Evolutionary conservation across 2,329 filamentous ascomycete species (phyloP).

Genomic region (Metarhizium rileyi): DNA sequence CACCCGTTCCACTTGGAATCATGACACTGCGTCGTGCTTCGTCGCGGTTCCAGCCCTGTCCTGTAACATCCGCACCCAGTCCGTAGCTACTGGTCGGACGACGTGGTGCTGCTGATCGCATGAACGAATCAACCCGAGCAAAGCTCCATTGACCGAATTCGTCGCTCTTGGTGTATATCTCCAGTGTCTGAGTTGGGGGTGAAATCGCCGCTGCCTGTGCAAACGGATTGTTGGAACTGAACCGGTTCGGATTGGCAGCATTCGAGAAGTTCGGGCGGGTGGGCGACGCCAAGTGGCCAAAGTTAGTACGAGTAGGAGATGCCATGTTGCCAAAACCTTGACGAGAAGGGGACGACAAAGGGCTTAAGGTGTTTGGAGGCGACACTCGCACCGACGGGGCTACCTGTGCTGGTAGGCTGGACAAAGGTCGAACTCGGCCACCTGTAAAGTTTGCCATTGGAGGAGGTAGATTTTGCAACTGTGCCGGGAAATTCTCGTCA

Average conservation of each 20-base stretch:
- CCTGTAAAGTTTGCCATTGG: slow-evolving; percentile 34
- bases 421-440: slow-evolving; percentile 22
- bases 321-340: neutral
- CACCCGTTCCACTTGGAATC: slow-evolving; percentile 39
- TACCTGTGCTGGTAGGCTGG: slow-evolving; percentile 17
- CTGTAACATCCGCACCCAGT: slow-evolving; percentile 40
- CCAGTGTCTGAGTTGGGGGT: slow-evolving; percentile 42
- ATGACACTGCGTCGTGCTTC: slow-evolving; percentile 46
- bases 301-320: slow-evolving; percentile 2
- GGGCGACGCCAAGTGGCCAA: slow-evolving; percentile 12
- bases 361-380: slow-evolving; percentile 14
- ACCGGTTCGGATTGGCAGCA: slow-evolving; percentile 26
- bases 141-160: slow-evolving; percentile 51
- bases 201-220: slow-evolving; percentile 23
- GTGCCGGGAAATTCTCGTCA: slow-evolving; percentile 73
- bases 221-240: slow-evolving; percentile 54
- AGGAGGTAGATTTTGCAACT: slow-evolving; percentile 62
- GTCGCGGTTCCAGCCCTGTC: slow-evolving; percentile 39
- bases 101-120: slow-evolving; percentile 15
- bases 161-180: slow-evolving; percentile 51
- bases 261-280: slow-evolving; percentile 16
- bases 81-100: slow-evolving; percentile 49
- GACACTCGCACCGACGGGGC: slow-evolving; percentile 9
- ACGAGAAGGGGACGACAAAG: slow-evolving; percentile 13
- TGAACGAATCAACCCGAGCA: slow-evolving; percentile 34